Evolutionary conservation across 108 stramenopile genomes (phyloP).

Genomic region (Aurantiochytrium sp.): DNA sequence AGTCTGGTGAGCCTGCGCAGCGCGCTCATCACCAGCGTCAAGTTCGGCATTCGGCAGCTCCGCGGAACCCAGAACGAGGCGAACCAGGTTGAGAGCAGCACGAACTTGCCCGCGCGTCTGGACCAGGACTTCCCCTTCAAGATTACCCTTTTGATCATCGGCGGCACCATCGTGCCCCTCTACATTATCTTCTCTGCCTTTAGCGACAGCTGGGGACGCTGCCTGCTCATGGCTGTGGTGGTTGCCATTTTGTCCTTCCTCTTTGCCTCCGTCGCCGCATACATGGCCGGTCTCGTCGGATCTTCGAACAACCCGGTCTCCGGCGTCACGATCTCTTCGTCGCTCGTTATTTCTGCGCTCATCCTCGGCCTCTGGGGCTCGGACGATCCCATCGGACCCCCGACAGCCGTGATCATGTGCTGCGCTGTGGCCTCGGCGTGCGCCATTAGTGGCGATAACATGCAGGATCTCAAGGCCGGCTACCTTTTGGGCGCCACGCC

Average conservation of each 20-base stretch:
- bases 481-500: background rate
- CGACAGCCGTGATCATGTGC: background rate
- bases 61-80: background rate
- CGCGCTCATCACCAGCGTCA: background rate
- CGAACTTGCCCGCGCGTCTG: background rate
- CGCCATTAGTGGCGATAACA: slow-evolving; percentile 7
- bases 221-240: background rate
- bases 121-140: slow-evolving; percentile 4
- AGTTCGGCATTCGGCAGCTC: background rate
- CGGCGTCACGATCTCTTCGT: background rate
- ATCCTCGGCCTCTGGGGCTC: background rate
- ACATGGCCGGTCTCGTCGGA: background rate
- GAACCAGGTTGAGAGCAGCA: background rate
- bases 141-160: background rate
- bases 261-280: background rate
- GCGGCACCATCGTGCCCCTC: background rate
- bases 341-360: slow-evolving; percentile 2
- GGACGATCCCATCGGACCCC: background rate
- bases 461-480: slow-evolving; percentile 7
- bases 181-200: background rate
- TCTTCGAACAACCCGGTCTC: slow-evolving; percentile 15
- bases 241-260: background rate
- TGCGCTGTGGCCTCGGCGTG: slow-evolving; percentile 7
- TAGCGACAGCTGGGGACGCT: background rate
- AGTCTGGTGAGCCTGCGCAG: background rate